Conservation (phyloP, 192 early-diverging fungal genomes). For the Cladochytrium replicatum region DNA sequence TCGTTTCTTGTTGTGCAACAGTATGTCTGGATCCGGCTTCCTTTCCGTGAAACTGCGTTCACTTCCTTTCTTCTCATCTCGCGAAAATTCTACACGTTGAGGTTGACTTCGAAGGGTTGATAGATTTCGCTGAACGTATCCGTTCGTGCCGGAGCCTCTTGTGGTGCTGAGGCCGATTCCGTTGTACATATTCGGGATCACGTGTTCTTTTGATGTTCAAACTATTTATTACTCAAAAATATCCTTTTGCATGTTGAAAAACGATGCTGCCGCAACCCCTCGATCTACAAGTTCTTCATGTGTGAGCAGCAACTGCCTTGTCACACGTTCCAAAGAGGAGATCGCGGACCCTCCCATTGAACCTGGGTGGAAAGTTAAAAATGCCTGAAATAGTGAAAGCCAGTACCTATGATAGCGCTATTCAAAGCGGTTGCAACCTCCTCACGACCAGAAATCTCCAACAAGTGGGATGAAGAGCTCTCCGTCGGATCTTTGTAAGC, state of each 20-base stretch:
- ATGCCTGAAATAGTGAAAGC: no score
- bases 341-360: no score
- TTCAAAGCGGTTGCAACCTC: conserved; percentile 22
- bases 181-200: no score
- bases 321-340: no score
- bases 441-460: conserved; percentile 6
- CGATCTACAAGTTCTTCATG: no score
- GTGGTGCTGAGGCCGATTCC: conserved; percentile 36
- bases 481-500: conserved; percentile 19
- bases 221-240: no score
- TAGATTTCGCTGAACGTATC: conserved; percentile 86
- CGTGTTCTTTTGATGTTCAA: no score
- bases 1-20: conserved; percentile 79
- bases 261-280: no score
- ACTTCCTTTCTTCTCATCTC: background rate
- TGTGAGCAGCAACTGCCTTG: no score
- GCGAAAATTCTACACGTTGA: conserved; percentile 14
- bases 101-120: conserved; percentile 55
- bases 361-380: no score
- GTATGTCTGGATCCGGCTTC: conserved; percentile 66
- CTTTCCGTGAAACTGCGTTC: conserved; percentile 25
- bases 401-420: conserved; percentile 19
- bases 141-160: conserved; percentile 76
- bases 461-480: conserved; percentile 18
- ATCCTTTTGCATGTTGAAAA: no score